A percentile compares a stretch with the other conserved stretches of the same genome.
Conservation (phyloP, 2,329 filamentous ascomycete species). For the Aphanoascus verrucosus region DNA sequence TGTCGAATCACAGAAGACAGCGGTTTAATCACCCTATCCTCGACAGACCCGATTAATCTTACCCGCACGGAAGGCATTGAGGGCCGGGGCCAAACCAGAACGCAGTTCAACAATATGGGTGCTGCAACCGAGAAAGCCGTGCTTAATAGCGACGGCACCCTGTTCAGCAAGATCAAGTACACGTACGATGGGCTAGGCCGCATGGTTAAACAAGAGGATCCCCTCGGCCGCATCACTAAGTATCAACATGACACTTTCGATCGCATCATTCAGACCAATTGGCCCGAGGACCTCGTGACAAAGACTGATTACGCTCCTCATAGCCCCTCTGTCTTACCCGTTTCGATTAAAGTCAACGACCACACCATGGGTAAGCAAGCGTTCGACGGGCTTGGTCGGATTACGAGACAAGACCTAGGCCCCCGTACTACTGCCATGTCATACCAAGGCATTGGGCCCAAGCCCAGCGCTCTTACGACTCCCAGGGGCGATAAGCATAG, state of each 20-base stretch:
- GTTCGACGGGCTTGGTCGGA: not conserved
- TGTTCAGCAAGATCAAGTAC: not conserved
- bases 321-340: not conserved
- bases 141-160: not conserved
- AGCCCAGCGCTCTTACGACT: not conserved
- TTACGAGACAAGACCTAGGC: not conserved
- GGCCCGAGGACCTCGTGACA: slow-evolving; percentile 4
- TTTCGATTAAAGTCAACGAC: not conserved
- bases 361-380: not conserved
- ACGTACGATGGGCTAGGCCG: slow-evolving; percentile 7
- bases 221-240: not conserved
- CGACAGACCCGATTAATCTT: slow-evolving; percentile 11
- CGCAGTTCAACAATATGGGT: not conserved
- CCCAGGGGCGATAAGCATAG: not conserved
- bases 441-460: not conserved
- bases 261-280: slow-evolving; percentile 15
- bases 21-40: slow-evolving; percentile 1
- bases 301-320: slow-evolving; percentile 11
- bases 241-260: slow-evolving; percentile 8
- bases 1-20: slow-evolving; percentile 19
- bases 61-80: slow-evolving; percentile 12
- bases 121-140: not conserved
- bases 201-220: not conserved
- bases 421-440: not conserved
- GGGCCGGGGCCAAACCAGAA: slow-evolving; percentile 9